phyloP scores from a whole-genome alignment of 2,329 filamentous ascomycete genomes.

The Trichoderma atrobrunneum region DNA sequence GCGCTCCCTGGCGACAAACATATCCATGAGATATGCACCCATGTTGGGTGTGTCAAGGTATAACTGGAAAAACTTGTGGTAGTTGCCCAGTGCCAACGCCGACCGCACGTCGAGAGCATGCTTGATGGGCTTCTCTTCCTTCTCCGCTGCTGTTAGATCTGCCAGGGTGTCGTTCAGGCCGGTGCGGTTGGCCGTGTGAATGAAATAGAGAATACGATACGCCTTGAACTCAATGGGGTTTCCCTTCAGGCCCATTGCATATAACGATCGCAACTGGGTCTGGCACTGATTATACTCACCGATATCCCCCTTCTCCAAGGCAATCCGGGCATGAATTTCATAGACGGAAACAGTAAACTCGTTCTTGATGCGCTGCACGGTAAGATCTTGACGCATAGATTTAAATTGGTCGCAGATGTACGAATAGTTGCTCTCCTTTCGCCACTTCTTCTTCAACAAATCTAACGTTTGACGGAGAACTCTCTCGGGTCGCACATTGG shows the following conservation, averaged over 20 bases:
- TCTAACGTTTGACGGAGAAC: slow-evolving; percentile 83
- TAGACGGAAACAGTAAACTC: slow-evolving; percentile 96
- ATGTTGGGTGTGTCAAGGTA: slow-evolving; percentile 94
- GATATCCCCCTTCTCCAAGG: slow-evolving; percentile 95
- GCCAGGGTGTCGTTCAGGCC: slow-evolving; percentile 97
- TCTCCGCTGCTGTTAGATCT: slow-evolving; percentile 98
- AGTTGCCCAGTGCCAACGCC: slow-evolving; percentile 88
- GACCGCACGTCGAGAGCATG: slow-evolving; percentile 91
- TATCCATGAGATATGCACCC: slow-evolving; percentile 98
- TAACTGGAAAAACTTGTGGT: slow-evolving; percentile 95
- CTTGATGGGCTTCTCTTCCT: slow-evolving; percentile 77
- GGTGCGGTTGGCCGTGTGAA: slow-evolving; percentile 96
- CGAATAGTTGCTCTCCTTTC: slow-evolving; percentile 85
- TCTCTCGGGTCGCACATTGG: slow-evolving; percentile 79
- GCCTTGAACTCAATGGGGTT: slow-evolving; percentile 96
- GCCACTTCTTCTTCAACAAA: slow-evolving; percentile 91
- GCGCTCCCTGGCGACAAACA: slow-evolving; percentile 94
- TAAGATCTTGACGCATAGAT: slow-evolving; percentile 94
- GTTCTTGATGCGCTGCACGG: slow-evolving; percentile 94
- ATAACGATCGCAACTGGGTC: slow-evolving; percentile 91
- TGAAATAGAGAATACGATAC: slow-evolving; percentile 99
- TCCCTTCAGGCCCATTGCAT: slow-evolving; percentile 81
- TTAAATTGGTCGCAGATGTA: slow-evolving; percentile 99
- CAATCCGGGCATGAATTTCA: slow-evolving; percentile 95
- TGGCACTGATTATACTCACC: slow-evolving; percentile 99